phyloP scores from a whole-genome alignment of 352 stramenopile species.

The Thraustochytrium striatum region DNA sequence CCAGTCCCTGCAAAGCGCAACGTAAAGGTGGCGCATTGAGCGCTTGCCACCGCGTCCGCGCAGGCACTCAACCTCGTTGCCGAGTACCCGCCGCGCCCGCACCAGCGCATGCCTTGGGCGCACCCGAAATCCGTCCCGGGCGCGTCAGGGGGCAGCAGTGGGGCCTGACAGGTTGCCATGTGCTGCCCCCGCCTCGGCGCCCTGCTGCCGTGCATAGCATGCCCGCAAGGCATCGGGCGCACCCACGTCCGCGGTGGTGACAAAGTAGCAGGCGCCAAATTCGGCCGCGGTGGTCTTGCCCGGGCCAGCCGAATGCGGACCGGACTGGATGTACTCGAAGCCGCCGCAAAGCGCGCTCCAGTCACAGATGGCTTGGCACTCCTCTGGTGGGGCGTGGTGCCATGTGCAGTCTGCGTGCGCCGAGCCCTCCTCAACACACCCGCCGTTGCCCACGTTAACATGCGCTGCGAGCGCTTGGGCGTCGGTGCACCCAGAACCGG shows the following conservation, averaged over 20 bases:
- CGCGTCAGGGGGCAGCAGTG: not conserved
- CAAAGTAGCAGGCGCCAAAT: not conserved
- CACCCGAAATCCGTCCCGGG: slow-evolving; percentile 35
- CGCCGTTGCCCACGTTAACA: not conserved
- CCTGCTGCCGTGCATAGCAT: not conserved
- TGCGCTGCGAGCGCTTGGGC: too few species aligned
- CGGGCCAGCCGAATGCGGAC: not conserved
- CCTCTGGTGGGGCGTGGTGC: not conserved
- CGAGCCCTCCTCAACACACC: not conserved
- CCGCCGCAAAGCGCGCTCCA: not conserved
- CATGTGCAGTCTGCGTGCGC: not conserved
- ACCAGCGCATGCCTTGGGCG: not conserved
- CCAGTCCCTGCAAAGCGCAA: not conserved
- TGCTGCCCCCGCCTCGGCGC: not conserved
- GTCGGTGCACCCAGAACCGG: too few species aligned
- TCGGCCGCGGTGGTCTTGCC: not conserved
- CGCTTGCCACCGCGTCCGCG: not conserved
- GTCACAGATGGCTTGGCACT: not conserved
- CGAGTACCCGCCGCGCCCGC: not conserved
- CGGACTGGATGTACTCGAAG: not conserved
- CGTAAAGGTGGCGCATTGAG: not conserved
- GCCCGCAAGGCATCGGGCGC: too few species aligned
- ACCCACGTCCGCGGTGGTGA: too few species aligned
- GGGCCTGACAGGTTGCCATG: not conserved
- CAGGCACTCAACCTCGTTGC: slow-evolving; percentile 6